phyloP scores from a whole-genome alignment of 2,329 filamentous ascomycete species.

The Sarocladiaceae sp. region DNA sequence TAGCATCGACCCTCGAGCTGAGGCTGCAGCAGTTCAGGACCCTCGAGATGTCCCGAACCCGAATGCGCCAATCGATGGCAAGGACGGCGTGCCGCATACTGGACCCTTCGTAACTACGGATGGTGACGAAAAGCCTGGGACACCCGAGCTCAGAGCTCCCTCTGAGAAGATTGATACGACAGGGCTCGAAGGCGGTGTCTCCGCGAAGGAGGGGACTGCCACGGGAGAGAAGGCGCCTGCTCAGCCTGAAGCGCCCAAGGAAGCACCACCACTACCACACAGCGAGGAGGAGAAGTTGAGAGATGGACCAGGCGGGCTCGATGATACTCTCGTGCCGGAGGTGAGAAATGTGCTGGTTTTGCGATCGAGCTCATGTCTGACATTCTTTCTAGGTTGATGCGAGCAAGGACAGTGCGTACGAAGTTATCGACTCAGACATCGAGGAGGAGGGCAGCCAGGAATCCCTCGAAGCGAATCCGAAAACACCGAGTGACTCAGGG shows the following conservation, averaged over 20 bases:
- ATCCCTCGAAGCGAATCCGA: constrained; percentile 23
- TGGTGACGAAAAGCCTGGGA: background rate
- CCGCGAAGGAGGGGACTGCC: constrained; percentile 71
- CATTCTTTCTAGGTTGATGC: constrained; percentile 27
- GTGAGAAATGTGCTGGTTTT: constrained; percentile 17
- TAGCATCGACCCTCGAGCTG: constrained; percentile 15
- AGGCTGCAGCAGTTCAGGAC: constrained; percentile 27
- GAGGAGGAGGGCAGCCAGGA: constrained; percentile 23
- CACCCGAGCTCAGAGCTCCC: background rate
- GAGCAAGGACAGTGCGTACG: constrained; percentile 34
- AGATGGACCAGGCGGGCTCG: constrained; percentile 26
- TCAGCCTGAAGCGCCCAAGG: constrained; percentile 79
- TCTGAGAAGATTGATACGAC: constrained; percentile 47
- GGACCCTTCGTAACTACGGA: constrained; percentile 70
- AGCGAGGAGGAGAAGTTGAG: constrained; percentile 70
- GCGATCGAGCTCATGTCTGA: background rate
- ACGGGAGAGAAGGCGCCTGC: constrained; percentile 65
- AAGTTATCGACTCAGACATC: constrained; percentile 31
- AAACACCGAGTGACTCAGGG: constrained; percentile 11
- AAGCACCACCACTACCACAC: constrained; percentile 75
- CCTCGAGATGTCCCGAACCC: constrained; percentile 46
- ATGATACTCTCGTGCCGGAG: constrained; percentile 16
- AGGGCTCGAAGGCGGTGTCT: constrained; percentile 85
- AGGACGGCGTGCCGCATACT: constrained; percentile 88
- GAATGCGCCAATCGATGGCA: constrained; percentile 85